phyloP scores from a whole-genome alignment of 345 rosid species.

The Ricinus communis region DNA sequence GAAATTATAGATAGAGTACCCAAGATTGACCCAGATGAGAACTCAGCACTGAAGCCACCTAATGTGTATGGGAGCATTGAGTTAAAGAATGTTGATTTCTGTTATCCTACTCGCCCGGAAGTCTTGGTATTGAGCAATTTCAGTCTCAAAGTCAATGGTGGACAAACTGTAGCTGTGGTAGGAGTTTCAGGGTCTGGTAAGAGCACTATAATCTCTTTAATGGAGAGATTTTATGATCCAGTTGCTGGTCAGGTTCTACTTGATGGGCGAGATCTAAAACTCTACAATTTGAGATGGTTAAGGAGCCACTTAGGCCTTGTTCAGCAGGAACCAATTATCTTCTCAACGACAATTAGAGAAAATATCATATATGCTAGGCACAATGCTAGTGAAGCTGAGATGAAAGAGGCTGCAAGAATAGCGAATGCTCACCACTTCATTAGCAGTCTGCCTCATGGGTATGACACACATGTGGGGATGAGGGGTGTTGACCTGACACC shows the following conservation, averaged over 20 bases:
- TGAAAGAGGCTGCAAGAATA: slow-evolving; percentile 98
- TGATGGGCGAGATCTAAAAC: slow-evolving; percentile 89
- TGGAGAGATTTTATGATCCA: slow-evolving; percentile 96
- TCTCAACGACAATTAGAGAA: slow-evolving; percentile 92
- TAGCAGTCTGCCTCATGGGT: slow-evolving; percentile 96
- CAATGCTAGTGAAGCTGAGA: slow-evolving; percentile 95
- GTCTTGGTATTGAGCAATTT: slow-evolving; percentile 93
- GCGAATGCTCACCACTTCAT: slow-evolving; percentile 99
- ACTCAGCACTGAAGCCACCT: slow-evolving; percentile 82
- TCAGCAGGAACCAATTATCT: slow-evolving; percentile 96
- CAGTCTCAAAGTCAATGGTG: slow-evolving; percentile 90
- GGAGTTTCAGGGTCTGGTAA: slow-evolving; percentile 99
- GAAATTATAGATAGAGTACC: slow-evolving; percentile 97
- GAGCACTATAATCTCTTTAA: slow-evolving; percentile 92
- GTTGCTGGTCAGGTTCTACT: slow-evolving; percentile 94
- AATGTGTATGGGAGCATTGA: slow-evolving; percentile 97
- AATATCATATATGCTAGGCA: slow-evolving; percentile 98
- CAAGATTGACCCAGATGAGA: slow-evolving; percentile 92
- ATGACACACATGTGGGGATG: slow-evolving; percentile 98
- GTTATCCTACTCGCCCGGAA: slow-evolving; percentile 90
- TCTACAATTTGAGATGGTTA: slow-evolving; percentile 89
- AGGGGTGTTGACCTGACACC: slow-evolving; percentile 98
- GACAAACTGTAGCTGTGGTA: slow-evolving; percentile 97
- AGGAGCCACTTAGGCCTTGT: slow-evolving; percentile 94
- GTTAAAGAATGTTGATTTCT: slow-evolving; percentile 91